Conservation (phyloP, 164 flowering plant species). For the Tetracentron sinense region DNA sequence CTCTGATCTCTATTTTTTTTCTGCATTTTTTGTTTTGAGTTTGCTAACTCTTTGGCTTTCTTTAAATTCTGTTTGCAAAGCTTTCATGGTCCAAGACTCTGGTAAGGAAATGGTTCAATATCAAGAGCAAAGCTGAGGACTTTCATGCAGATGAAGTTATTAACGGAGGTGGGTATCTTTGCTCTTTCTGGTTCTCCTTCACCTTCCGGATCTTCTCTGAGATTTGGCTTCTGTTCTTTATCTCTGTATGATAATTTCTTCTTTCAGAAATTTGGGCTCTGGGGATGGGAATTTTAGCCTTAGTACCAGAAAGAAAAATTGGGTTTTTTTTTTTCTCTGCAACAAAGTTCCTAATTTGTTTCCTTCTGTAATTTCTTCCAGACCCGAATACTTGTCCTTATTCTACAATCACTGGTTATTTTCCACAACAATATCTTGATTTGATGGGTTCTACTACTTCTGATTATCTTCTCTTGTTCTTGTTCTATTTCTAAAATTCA, state of each 20-base stretch:
- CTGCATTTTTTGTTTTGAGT: not conserved
- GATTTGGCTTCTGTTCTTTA: not conserved
- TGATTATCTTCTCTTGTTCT: conserved; percentile 19
- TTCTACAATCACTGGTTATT: not conserved
- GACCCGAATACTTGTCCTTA: too few relatives aligned
- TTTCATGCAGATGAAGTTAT: conserved; percentile 67
- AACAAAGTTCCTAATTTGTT: not conserved
- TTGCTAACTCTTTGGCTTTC: conserved; percentile 7
- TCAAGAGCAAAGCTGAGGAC: conserved; percentile 71
- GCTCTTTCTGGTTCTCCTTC: not conserved
- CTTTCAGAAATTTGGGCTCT: conserved; percentile 11
- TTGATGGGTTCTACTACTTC: not conserved
- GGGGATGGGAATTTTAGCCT: conserved; percentile 4
- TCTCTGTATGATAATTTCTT: too few relatives aligned
- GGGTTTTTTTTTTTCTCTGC: conserved; percentile 2
- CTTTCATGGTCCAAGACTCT: conserved; percentile 85
- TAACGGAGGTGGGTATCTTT: conserved; percentile 39
- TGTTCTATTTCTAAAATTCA: conserved; percentile 18
- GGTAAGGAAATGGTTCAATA: conserved; percentile 88
- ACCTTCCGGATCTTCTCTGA: not conserved
- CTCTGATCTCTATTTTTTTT: conserved; percentile 2
- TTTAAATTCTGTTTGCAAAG: conserved; percentile 23
- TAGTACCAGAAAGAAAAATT: not conserved
- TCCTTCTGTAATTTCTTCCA: too few relatives aligned
- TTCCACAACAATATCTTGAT: too few relatives aligned